Conservation (phyloP, 805 yeast genomes). For the Lipomyces sp. region DNA sequence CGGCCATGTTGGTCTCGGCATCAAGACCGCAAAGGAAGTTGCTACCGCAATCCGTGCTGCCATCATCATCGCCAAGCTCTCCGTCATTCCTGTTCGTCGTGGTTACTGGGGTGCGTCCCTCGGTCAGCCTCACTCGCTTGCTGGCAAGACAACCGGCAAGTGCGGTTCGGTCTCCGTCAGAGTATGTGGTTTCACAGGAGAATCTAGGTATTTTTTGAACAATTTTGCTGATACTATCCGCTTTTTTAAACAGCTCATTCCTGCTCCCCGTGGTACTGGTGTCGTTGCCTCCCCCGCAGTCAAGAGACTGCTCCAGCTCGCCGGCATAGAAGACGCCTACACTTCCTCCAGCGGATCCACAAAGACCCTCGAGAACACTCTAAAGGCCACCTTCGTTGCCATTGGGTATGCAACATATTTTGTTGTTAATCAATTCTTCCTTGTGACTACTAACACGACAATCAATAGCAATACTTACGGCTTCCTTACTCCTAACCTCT, state of each 20-base stretch:
- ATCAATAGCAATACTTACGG: conserved; percentile 89
- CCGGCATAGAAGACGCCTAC: conserved; percentile 99
- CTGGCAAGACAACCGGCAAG: conserved; percentile 98
- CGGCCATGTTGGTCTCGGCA: conserved; percentile 99
- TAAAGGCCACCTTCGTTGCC: conserved; percentile 99
- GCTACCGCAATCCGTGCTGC: conserved; percentile 99
- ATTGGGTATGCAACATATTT: conserved; percentile 48
- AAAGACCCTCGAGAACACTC: conserved; percentile 99
- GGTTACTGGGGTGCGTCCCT: conserved; percentile 99
- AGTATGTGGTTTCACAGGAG: conserved; percentile 40
- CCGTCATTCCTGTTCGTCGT: conserved; percentile 99
- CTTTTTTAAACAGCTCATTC: conserved; percentile 62
- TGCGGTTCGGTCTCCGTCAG: conserved; percentile 99
- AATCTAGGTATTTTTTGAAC: neutral
- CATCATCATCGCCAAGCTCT: conserved; percentile 97
- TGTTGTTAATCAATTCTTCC: neutral
- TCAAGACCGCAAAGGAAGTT: conserved; percentile 99
- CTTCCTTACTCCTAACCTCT: conserved; percentile 99
- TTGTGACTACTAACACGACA: too few species aligned
- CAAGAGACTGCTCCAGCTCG: conserved; percentile 97
- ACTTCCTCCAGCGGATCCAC: conserved; percentile 98
- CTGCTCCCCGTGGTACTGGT: conserved; percentile 99
- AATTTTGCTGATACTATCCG: neutral
- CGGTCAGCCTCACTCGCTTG: conserved; percentile 99
- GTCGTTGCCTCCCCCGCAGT: conserved; percentile 99